Percentiles rank a stretch among this genome's conserved stretches.
Conservation (phyloP, 768 basidiomycete genomes). For the Coprinopsis cinerea region DNA sequence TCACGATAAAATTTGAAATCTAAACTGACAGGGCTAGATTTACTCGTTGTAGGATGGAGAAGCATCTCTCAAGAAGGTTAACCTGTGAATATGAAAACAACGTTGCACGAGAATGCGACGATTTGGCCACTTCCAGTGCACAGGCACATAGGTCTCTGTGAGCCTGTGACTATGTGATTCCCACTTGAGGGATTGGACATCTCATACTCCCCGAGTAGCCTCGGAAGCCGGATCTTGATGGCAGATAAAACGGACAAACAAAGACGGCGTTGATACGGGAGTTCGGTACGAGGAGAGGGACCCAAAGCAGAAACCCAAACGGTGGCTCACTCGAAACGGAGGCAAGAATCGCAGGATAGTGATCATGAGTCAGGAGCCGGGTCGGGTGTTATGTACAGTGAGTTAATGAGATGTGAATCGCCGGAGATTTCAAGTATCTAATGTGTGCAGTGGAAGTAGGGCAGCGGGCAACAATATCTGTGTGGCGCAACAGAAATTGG, state of each 20-base stretch:
- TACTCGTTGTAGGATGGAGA: not conserved
- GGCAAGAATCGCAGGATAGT: conserved; percentile 1
- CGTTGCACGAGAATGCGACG: conserved; percentile 32
- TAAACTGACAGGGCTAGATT: not conserved
- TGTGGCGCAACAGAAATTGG: conserved; percentile 9
- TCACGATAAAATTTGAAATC: not conserved
- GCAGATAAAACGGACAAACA: conserved; percentile 24
- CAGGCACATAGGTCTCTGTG: conserved; percentile 19
- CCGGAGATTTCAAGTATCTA: conserved; percentile 6
- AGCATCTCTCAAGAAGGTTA: conserved; percentile 1
- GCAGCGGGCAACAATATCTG: conserved; percentile 10
- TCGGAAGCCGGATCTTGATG: conserved; percentile 43
- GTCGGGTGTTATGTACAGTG: not conserved
- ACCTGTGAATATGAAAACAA: conserved; percentile 38
- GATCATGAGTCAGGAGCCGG: not conserved
- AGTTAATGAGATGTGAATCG: conserved; percentile 12
- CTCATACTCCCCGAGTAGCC: conserved; percentile 27
- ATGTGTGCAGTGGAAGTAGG: conserved; percentile 9
- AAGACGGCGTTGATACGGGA: conserved; percentile 23
- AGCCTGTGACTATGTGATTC: conserved; percentile 11
- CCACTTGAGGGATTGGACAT: conserved; percentile 14
- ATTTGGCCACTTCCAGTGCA: conserved; percentile 18
- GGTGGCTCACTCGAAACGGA: conserved; percentile 7
- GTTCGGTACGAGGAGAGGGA: conserved; percentile 23
- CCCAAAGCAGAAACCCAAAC: conserved; percentile 12